Evolutionary conservation across 768 basidiomycete species (phyloP).

Genomic region (Megacollybia marginata): DNA sequence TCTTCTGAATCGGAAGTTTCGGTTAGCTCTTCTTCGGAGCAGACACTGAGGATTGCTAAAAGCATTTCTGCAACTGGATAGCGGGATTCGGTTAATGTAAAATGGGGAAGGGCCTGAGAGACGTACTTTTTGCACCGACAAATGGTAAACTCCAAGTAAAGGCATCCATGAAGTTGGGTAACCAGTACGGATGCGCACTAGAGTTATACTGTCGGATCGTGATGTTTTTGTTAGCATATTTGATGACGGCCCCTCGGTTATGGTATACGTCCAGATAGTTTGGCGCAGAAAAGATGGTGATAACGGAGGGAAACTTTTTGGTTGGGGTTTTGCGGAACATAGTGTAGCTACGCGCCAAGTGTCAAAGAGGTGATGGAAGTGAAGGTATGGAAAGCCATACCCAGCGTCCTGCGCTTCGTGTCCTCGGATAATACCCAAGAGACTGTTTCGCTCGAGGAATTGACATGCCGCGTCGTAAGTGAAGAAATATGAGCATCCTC

Average conservation of each 20-base stretch:
- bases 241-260: conserved; percentile 94
- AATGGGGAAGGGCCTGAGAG: conserved; percentile 13
- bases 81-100: conserved; percentile 1
- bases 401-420: conserved; percentile 98
- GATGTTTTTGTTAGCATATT: conserved; percentile 95
- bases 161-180: conserved; percentile 97
- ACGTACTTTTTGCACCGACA: conserved; percentile 91
- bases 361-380: not conserved
- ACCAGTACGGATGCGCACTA: conserved; percentile 84
- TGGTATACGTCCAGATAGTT: conserved; percentile 96
- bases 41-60: conserved; percentile 88
- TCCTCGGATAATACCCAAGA: conserved; percentile 91
- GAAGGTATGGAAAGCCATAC: conserved; percentile 30
- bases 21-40: conserved; percentile 87
- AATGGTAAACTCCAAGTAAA: conserved; percentile 98
- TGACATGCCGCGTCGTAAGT: conserved; percentile 93
- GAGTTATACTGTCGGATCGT: conserved; percentile 86
- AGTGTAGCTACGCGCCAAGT: conserved; percentile 48
- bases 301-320: conserved; percentile 93
- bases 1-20: conserved; percentile 38
- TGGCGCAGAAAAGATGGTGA: conserved; percentile 96
- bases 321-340: conserved; percentile 95
- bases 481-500: conserved; percentile 20
- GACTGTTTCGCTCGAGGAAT: conserved; percentile 86
- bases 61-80: conserved; percentile 91